Conservation (phyloP, 2,329 filamentous ascomycete species). For the Elsinoe necatrix region DNA sequence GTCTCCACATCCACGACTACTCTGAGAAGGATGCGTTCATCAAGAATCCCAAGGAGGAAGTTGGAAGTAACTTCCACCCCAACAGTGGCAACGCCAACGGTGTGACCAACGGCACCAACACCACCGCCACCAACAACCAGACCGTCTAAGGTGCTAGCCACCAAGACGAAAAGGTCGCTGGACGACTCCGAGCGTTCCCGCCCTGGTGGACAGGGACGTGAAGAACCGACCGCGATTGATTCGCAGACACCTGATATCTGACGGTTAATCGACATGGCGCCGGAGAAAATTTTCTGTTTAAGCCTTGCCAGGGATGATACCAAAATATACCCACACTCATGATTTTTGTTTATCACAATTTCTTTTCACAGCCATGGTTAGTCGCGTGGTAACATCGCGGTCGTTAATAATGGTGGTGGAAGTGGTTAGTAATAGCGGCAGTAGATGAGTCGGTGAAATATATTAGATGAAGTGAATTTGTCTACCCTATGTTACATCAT, state of each 20-base stretch:
- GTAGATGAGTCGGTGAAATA: not conserved
- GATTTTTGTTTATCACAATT: not conserved
- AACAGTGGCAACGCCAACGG: conserved; percentile 22
- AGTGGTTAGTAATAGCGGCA: not conserved
- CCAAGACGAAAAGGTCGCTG: not conserved
- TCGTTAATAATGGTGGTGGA: not conserved
- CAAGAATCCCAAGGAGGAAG: conserved; percentile 19
- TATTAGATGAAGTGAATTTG: not conserved
- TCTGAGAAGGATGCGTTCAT: conserved; percentile 31
- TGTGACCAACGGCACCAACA: conserved; percentile 20
- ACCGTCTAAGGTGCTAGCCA: conserved; percentile 1
- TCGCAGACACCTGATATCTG: not conserved
- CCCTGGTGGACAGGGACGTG: not conserved
- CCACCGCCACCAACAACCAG: conserved; percentile 17
- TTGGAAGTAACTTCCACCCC: conserved; percentile 16
- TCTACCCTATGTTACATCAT: not conserved
- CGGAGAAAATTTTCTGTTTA: conserved; percentile 3
- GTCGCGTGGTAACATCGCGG: not conserved
- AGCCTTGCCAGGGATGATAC: not conserved
- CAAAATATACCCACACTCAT: conserved; percentile 6
- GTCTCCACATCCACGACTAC: conserved; percentile 45
- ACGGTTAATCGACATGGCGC: conserved; percentile 3
- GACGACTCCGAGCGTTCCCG: not conserved
- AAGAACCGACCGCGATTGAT: conserved; percentile 2
- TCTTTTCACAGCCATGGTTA: not conserved